phyloP scores from a whole-genome alignment of 2,329 filamentous ascomycete species.

The Clarireedia homoeocarpa region DNA sequence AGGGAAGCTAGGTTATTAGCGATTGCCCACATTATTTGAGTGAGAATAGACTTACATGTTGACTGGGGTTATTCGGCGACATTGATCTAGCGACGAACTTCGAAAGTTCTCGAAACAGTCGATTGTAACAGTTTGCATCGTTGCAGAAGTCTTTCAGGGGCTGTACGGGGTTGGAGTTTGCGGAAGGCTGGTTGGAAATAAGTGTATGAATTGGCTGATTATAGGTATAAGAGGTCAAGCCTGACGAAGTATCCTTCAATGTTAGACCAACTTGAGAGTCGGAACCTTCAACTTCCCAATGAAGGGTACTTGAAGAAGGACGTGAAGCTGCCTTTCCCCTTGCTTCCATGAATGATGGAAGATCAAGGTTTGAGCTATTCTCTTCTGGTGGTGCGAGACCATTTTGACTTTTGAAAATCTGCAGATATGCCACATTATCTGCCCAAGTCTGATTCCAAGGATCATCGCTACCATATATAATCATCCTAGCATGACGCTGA shows the following conservation, averaged over 20 bases:
- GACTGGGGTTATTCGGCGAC: slow-evolving; percentile 53
- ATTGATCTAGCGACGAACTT: slow-evolving; percentile 46
- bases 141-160: slow-evolving; percentile 41
- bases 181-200: slow-evolving; percentile 23
- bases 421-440: slow-evolving; percentile 47
- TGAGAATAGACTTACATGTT: slow-evolving; percentile 32
- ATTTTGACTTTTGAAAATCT: slow-evolving; percentile 38
- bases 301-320: slow-evolving; percentile 18
- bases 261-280: slow-evolving; percentile 11
- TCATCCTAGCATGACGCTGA: slow-evolving; percentile 49
- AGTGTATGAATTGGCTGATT: slow-evolving; percentile 5
- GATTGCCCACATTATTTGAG: not conserved
- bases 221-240: not conserved
- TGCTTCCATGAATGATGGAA: not conserved
- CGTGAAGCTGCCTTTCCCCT: not conserved
- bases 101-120: slow-evolving; percentile 44
- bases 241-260: not conserved
- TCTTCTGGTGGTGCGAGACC: slow-evolving; percentile 20
- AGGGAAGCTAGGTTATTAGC: slow-evolving; percentile 31
- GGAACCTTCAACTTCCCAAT: slow-evolving; percentile 24
- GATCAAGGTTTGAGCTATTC: slow-evolving; percentile 12
- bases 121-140: slow-evolving; percentile 52
- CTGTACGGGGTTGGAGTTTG: slow-evolving; percentile 23
- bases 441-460: slow-evolving; percentile 57
- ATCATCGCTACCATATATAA: slow-evolving; percentile 55